Percentiles rank a stretch among this genome's conserved stretches.
Conservation (phyloP, 78 protist species). For the Salpingoeca rosetta region DNA sequence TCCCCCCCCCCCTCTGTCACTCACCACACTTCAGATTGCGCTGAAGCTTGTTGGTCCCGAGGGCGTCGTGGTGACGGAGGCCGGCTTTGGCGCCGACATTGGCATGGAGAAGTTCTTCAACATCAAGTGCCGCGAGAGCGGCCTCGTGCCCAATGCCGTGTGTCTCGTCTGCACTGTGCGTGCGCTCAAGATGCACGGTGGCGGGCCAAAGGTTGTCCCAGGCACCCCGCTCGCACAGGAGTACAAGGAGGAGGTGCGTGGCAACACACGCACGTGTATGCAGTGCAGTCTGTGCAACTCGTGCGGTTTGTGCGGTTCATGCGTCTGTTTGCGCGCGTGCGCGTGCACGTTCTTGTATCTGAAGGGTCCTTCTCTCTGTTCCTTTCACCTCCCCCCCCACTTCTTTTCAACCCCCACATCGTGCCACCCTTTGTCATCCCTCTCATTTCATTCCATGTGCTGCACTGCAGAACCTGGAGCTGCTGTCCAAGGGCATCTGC, state of each 20-base stretch:
- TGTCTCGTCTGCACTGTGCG: slow-evolving; percentile 87
- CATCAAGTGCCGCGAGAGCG: slow-evolving; percentile 76
- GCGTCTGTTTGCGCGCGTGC: no score
- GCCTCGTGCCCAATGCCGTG: slow-evolving; percentile 69
- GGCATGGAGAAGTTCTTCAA: slow-evolving; percentile 94
- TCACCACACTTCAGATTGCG: slow-evolving; percentile 57
- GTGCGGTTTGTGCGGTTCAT: neutral
- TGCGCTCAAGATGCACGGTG: slow-evolving; percentile 94
- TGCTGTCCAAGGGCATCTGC: slow-evolving; percentile 45
- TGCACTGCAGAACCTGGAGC: slow-evolving; percentile 46
- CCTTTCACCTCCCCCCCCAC: no score
- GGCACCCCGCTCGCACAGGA: slow-evolving; percentile 30
- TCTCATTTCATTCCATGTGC: no score
- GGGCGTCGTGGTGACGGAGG: slow-evolving; percentile 91
- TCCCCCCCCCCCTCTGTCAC: no score
- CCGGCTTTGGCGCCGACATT: slow-evolving; percentile 88
- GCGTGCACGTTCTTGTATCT: no score
- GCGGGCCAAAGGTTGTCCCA: slow-evolving; percentile 66
- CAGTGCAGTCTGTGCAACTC: neutral
- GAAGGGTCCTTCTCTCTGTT: no score
- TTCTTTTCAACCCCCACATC: no score
- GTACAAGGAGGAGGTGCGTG: neutral
- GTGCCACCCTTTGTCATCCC: no score
- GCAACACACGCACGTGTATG: no score
- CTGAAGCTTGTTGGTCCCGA: slow-evolving; percentile 85